A percentile compares a stretch with the other conserved stretches of the same genome.
phyloP scores from a whole-genome alignment of 495 filamentous ascomycete species.

The Aspergillus sclerotioniger region DNA sequence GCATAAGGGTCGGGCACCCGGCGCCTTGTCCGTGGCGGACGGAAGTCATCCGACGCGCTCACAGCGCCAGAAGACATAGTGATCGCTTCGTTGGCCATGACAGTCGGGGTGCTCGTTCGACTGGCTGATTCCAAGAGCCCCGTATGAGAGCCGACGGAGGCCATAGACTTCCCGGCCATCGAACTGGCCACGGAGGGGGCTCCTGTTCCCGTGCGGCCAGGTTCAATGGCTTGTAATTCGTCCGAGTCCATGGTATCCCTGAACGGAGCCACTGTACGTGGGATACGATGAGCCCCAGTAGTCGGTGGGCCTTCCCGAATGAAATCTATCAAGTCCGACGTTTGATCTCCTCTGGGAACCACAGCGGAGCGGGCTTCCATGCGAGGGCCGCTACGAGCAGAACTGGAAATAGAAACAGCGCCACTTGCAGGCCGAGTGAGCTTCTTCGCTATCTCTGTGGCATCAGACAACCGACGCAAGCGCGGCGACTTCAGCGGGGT shows the following conservation, averaged over 20 bases:
- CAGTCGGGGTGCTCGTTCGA: constrained; percentile 21
- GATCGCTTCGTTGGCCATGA: constrained; percentile 10
- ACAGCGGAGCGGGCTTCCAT: constrained; percentile 73
- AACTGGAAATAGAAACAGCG: constrained; percentile 14
- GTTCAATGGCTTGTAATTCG: constrained; percentile 53
- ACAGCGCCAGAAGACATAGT: constrained; percentile 9
- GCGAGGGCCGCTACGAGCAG: constrained; percentile 33
- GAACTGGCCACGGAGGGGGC: constrained; percentile 44
- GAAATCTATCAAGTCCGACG: constrained; percentile 88
- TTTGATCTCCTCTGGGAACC: constrained; percentile 59
- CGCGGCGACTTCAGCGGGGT: constrained; percentile 6
- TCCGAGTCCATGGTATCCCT: constrained; percentile 83
- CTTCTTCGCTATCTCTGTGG: constrained; percentile 22
- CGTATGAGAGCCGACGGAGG: constrained; percentile 58
- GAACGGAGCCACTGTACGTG: constrained; percentile 82
- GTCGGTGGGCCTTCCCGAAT: constrained; percentile 77
- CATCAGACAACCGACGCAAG: constrained; percentile 19
- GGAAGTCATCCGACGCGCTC: constrained; percentile 26
- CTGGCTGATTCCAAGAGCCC: constrained; percentile 49
- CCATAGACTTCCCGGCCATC: constrained; percentile 41
- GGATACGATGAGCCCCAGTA: constrained; percentile 61
- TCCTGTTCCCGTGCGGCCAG: constrained; percentile 19
- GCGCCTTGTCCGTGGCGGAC: constrained; percentile 61
- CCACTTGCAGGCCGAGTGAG: constrained; percentile 19
- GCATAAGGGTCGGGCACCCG: constrained; percentile 88